A percentile compares a stretch with the other conserved stretches of the same genome.
phyloP scores from a whole-genome alignment of 306 rosid species.

The Quercus rubra region DNA sequence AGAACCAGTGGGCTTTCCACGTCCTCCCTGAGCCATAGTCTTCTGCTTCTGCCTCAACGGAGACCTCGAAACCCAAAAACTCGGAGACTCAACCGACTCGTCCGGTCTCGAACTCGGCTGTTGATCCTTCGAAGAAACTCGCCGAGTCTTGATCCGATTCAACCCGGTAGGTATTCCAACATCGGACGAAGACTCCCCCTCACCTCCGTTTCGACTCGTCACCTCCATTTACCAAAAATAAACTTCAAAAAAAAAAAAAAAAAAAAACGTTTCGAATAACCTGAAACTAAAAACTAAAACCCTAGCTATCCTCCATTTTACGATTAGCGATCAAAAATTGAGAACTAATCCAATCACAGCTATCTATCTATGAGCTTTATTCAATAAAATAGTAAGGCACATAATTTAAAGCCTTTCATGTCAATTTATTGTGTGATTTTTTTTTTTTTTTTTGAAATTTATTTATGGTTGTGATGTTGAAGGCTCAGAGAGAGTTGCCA shows the following conservation, averaged over 20 bases:
- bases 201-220: neutral
- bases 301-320: neutral
- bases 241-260: too few relatives aligned
- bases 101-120: neutral
- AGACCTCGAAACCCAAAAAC: neutral
- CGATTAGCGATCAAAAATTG: too few relatives aligned
- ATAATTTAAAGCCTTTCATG: too few relatives aligned
- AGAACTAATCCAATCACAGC: too few relatives aligned
- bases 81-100: neutral
- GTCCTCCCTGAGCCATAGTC: neutral
- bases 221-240: neutral
- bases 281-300: neutral
- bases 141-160: conserved; percentile 12
- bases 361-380: too few relatives aligned
- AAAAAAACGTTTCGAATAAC: neutral
- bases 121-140: neutral
- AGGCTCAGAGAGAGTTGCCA: too few relatives aligned
- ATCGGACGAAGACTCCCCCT: neutral
- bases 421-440: too few relatives aligned
- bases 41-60: neutral
- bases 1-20: neutral
- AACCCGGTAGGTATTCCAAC: neutral
- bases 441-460: too few relatives aligned
- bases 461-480: too few relatives aligned
- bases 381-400: too few relatives aligned